Conservation (phyloP, 139 green algal species). For the Coccomyxa sp. region DNA sequence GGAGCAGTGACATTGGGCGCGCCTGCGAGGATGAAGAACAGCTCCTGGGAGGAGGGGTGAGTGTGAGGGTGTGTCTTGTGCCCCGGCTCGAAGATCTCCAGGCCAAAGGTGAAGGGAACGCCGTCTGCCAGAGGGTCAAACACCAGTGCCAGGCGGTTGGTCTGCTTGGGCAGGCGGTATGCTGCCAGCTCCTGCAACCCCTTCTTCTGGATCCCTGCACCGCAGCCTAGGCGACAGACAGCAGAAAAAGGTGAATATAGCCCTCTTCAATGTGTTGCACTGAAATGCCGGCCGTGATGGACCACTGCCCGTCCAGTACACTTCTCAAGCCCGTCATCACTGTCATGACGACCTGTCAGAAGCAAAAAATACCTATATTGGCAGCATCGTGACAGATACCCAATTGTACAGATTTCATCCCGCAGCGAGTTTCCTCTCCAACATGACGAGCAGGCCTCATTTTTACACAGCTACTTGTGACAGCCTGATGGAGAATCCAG, state of each 20-base stretch:
- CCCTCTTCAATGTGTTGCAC: background rate
- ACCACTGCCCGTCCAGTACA: too few relatives aligned
- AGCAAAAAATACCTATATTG: background rate
- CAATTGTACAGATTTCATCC: too few relatives aligned
- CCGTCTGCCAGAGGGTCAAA: slow-evolving; percentile 46
- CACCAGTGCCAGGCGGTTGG: slow-evolving; percentile 72
- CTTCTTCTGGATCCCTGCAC: slow-evolving; percentile 31
- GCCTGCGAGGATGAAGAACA: slow-evolving; percentile 83
- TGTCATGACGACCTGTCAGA: background rate
- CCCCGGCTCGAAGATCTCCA: slow-evolving; percentile 66
- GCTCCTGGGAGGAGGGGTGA: slow-evolving; percentile 67
- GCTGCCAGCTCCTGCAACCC: slow-evolving; percentile 51
- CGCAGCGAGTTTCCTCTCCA: too few relatives aligned
- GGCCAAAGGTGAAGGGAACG: slow-evolving; percentile 63
- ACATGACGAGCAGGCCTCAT: too few relatives aligned
- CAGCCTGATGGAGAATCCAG: too few relatives aligned
- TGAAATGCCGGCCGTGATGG: too few relatives aligned
- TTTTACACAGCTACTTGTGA: too few relatives aligned
- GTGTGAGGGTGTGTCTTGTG: slow-evolving; percentile 69
- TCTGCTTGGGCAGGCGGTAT: slow-evolving; percentile 74
- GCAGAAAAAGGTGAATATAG: background rate
- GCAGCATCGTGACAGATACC: too few relatives aligned
- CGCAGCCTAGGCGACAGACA: background rate
- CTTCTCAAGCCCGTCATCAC: background rate
- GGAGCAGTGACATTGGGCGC: background rate